phyloP scores from a whole-genome alignment of 1,284 basidiomycete species.

The Wolfiporia cocos region DNA sequence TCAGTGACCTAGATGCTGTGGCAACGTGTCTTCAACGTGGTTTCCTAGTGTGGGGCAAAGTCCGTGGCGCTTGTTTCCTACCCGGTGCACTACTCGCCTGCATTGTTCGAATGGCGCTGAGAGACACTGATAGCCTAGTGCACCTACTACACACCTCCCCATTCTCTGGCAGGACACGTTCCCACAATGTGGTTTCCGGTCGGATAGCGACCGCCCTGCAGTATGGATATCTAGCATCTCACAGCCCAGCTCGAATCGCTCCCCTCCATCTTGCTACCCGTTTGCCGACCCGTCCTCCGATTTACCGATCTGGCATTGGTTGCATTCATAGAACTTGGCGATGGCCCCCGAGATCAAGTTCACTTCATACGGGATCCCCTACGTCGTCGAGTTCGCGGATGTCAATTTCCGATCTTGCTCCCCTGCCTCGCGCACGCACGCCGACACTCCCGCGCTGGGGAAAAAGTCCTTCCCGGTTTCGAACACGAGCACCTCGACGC shows the following conservation, averaged over 20 bases:
- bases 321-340: constrained; percentile 1
- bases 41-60: no score
- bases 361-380: constrained; percentile 35
- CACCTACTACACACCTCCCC: no score
- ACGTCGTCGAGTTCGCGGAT: constrained; percentile 38
- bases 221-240: no score
- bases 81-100: no score
- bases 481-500: neutral
- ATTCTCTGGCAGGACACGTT: no score
- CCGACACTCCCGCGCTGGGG: constrained; percentile 5
- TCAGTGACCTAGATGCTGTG: no score
- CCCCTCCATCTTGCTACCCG: neutral
- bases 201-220: neutral
- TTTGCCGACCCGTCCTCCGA: neutral
- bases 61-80: no score
- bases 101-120: no score
- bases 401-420: constrained; percentile 30
- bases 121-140: no score
- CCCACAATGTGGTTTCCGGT: neutral
- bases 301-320: constrained; percentile 20
- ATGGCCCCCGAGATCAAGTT: constrained; percentile 33
- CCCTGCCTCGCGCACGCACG: constrained; percentile 7
- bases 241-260: no score
- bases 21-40: no score
- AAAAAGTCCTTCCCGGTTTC: neutral